A percentile compares a stretch with the other conserved stretches of the same genome.
Conservation (phyloP, 768 basidiomycete species). For the Austroboletus festivus region DNA sequence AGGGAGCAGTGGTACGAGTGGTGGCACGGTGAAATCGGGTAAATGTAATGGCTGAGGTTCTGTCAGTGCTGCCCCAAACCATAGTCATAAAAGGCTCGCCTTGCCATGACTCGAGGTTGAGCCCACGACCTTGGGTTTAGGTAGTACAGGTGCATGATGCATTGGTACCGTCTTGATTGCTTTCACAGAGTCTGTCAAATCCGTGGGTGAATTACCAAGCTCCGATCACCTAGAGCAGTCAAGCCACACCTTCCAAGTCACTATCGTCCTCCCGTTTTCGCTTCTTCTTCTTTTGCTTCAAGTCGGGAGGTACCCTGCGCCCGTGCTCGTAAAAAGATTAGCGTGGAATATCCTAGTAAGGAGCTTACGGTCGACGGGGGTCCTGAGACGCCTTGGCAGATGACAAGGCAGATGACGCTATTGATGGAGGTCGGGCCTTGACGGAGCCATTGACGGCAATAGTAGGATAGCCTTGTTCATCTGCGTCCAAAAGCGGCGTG, state of each 20-base stretch:
- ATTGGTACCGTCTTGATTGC: conserved; percentile 61
- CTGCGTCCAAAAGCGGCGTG: conserved; percentile 50
- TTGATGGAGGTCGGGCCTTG: conserved; percentile 49
- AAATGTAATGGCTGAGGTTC: conserved; percentile 32
- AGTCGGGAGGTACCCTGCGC: conserved; percentile 42
- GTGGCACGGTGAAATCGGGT: conserved; percentile 64
- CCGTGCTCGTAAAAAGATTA: neutral
- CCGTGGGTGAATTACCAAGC: conserved; percentile 6
- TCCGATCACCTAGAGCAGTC: conserved; percentile 1
- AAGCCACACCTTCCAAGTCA: conserved; percentile 59
- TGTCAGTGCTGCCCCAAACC: conserved; percentile 10
- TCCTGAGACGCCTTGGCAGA: conserved; percentile 57
- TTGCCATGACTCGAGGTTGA: conserved; percentile 47
- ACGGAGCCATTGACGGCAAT: conserved; percentile 32
- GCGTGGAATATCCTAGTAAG: conserved; percentile 17
- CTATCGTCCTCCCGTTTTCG: conserved; percentile 80
- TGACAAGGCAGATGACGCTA: conserved; percentile 44
- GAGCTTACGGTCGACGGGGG: conserved; percentile 57
- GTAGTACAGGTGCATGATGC: conserved; percentile 35
- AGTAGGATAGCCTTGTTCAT: conserved; percentile 41
- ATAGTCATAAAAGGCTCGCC: conserved; percentile 33
- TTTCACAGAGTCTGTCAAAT: conserved; percentile 45
- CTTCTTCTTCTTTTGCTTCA: conserved; percentile 82
- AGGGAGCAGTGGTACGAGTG: conserved; percentile 47
- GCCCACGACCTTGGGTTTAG: conserved; percentile 56